Conservation (phyloP, 2,329 filamentous ascomycete genomes). For the Xylariomycetidae sp. region DNA sequence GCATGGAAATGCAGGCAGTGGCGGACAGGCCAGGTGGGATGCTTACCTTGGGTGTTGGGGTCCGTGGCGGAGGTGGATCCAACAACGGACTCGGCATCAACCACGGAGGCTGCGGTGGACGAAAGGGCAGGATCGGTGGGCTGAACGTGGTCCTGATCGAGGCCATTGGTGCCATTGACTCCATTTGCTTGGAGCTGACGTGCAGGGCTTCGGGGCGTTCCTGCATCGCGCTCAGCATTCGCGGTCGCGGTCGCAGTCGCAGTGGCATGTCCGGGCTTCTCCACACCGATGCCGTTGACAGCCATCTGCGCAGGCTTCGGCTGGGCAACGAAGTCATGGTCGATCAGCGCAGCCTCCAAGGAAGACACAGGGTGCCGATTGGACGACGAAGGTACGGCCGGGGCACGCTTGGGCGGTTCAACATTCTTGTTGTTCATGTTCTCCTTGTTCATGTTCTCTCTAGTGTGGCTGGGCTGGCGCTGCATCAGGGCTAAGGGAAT, state of each 20-base stretch:
- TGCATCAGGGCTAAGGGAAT: constrained; percentile 26
- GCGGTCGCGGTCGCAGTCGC: too few species aligned
- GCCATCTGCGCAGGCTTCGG: constrained; percentile 12
- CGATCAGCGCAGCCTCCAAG: constrained; percentile 26
- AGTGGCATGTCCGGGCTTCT: constrained; percentile 18
- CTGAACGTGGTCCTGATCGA: not conserved
- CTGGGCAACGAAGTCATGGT: constrained; percentile 14
- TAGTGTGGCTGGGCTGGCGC: constrained; percentile 18
- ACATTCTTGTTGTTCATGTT: constrained; percentile 8
- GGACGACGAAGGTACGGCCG: constrained; percentile 10
- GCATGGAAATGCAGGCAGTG: not conserved
- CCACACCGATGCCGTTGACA: constrained; percentile 18
- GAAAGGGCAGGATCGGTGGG: constrained; percentile 1
- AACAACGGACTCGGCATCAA: constrained; percentile 5
- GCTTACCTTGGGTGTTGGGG: constrained; percentile 9
- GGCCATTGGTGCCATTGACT: constrained; percentile 4
- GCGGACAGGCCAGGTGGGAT: not conserved
- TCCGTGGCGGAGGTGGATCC: constrained; percentile 6
- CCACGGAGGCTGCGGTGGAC: constrained; percentile 6
- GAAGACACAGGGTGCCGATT: constrained; percentile 22
- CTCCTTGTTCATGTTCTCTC: too few species aligned
- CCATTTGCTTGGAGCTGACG: constrained; percentile 8
- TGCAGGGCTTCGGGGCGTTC: constrained; percentile 1
- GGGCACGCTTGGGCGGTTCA: constrained; percentile 10
- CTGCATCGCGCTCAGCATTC: constrained; percentile 7